Base-by-base conservation (phyloP, 2,329 filamentous ascomycete genomes). In the Fusarium nematophilum region DNA sequence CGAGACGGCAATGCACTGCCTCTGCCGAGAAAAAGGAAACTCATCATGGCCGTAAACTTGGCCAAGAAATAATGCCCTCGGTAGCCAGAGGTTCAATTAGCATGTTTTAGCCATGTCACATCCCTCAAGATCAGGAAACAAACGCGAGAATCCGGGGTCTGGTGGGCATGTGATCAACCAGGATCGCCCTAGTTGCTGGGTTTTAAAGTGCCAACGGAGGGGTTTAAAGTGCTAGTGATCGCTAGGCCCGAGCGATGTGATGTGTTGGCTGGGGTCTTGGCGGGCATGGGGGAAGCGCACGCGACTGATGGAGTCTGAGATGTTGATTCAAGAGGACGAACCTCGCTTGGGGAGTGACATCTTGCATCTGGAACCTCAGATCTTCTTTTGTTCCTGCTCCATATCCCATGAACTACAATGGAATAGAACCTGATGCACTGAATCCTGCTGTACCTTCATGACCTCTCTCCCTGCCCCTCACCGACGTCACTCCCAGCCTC, bases 391-490 rank as follows among this genome's bases (percentile, higher is more conserved):
- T 25, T 55, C 39, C 23, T 23, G 40, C 37, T 27, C 11, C 25
- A 43, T 4, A 5, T 27, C 46, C 21, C 7, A 31, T 44, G 31
- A 37, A 17, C 34, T 34, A 9, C n/a, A 17, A 9, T 15, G n/a
- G 14, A 17, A 10, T 36, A 17, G 21, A 21, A 21, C 21, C 21
- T 21, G 21, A 21, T 21, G 6, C 6, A 21, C 21, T 4, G 21
- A 21, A 6, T 21, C 4, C 21, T 21, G 21, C 21, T 21, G 33
- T 36, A 18, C 8, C 13, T n/a, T 10, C 23, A 23, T 11, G 14
- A 21, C 5, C 2, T 18, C 15, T 14, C 36, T n/a, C 40, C 47
- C 59, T 55, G 40, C 39, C 13, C 23, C 53, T 55, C 53, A 29
- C n/a, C 29, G n/a, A 26, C 46, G 25, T 9, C n/a, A 31, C 27